phyloP scores from a whole-genome alignment of 2,329 filamentous ascomycete species.

The Ceratocystis alfenasii region DNA sequence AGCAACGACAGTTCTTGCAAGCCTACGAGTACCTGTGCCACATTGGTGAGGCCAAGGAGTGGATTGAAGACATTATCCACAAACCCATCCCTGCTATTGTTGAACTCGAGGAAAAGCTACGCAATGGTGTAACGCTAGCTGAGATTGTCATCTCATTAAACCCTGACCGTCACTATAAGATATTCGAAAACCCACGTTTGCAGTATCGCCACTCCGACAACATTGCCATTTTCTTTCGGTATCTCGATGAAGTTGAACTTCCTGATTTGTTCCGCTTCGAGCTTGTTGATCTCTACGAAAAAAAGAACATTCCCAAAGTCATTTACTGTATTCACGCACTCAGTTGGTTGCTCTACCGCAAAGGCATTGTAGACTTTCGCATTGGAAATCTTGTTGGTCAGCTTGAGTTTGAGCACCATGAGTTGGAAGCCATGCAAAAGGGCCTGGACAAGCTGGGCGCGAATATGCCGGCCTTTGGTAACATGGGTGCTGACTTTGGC shows the following conservation, averaged over 20 bases:
- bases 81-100: constrained; percentile 82
- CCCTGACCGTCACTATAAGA: constrained; percentile 61
- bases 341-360: constrained; percentile 92
- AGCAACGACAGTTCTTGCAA: constrained; percentile 88
- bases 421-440: constrained; percentile 92
- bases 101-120: constrained; percentile 79
- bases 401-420: constrained; percentile 93
- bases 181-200: constrained; percentile 73
- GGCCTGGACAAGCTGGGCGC: constrained; percentile 90
- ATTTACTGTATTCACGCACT: constrained; percentile 97
- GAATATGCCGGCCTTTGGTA: constrained; percentile 94
- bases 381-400: constrained; percentile 96
- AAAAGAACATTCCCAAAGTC: constrained; percentile 98
- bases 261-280: constrained; percentile 96
- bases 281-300: constrained; percentile 94
- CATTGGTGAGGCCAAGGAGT: constrained; percentile 97
- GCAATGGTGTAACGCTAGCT: constrained; percentile 86
- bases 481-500: constrained; percentile 92
- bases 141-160: constrained; percentile 86
- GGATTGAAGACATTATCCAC: constrained; percentile 87
- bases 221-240: constrained; percentile 90
- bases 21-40: constrained; percentile 98
- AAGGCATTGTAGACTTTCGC: constrained; percentile 87
- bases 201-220: constrained; percentile 97
- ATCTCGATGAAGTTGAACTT: constrained; percentile 79